phyloP scores from a whole-genome alignment of 2,329 filamentous ascomycete genomes.

The Pezicula rhizophila region DNA sequence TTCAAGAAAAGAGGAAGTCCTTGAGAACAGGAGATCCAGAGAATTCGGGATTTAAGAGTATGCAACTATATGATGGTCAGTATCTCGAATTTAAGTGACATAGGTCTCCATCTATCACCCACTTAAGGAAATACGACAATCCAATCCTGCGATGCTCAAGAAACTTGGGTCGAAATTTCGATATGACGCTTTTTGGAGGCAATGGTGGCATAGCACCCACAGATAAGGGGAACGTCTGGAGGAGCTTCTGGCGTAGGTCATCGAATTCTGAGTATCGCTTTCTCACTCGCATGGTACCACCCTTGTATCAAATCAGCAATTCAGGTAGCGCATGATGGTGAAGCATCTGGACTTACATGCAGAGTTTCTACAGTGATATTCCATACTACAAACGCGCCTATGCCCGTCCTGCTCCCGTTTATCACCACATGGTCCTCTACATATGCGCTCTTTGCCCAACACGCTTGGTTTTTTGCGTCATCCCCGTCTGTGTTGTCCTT shows the following conservation, averaged over 20 bases:
- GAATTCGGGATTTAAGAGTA: constrained; percentile 89
- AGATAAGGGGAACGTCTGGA: constrained; percentile 77
- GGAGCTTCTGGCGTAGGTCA: constrained; percentile 66
- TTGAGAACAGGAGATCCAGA: constrained; percentile 85
- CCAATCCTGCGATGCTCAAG: constrained; percentile 78
- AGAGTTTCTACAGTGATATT: constrained; percentile 84
- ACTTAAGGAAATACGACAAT: constrained; percentile 92
- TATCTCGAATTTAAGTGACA: constrained; percentile 1
- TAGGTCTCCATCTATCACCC: constrained; percentile 29
- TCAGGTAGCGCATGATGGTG: constrained; percentile 1
- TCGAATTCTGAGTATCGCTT: constrained; percentile 93
- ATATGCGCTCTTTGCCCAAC: constrained; percentile 59
- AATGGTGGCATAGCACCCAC: constrained; percentile 80
- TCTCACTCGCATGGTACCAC: constrained; percentile 54
- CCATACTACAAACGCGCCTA: constrained; percentile 92
- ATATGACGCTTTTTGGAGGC: constrained; percentile 86
- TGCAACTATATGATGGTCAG: constrained; percentile 53
- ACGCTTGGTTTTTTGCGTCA: constrained; percentile 47
- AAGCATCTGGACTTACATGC: constrained; percentile 48
- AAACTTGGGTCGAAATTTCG: constrained; percentile 78
- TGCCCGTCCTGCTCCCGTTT: constrained; percentile 23
- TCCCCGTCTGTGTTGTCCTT: constrained; percentile 49
- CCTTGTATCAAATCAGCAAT: constrained; percentile 34
- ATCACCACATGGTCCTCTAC: constrained; percentile 52
- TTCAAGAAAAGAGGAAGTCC: constrained; percentile 60